phyloP scores from a whole-genome alignment of 176 grass and related monocot genomes.

The Cocos nucifera region DNA sequence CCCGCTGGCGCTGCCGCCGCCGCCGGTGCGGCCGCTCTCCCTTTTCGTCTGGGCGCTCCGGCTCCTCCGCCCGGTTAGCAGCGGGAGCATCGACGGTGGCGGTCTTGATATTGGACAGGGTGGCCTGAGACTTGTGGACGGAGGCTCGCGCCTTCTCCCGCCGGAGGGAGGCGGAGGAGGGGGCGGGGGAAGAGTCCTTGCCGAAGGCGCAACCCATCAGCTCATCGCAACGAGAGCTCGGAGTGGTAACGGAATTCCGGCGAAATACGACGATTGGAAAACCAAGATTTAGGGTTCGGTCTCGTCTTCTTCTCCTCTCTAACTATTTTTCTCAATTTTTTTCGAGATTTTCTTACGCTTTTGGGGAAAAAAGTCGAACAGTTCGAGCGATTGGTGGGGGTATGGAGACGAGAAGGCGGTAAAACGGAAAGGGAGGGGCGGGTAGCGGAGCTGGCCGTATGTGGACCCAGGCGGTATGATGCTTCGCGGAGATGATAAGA shows the following conservation, averaged over 20 bases:
- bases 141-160: not conserved
- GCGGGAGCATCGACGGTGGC: not conserved
- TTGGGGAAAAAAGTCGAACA: not conserved
- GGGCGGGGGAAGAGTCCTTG: not conserved
- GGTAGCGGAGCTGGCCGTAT: not conserved
- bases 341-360: not conserved
- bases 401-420: not conserved
- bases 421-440: not conserved
- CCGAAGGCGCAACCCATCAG: slow-evolving; percentile 7
- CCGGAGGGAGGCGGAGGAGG: not conserved
- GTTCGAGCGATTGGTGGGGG: not conserved
- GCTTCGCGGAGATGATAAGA: not conserved
- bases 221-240: not conserved
- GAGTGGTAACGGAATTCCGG: too few species aligned
- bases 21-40: not conserved
- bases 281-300: not conserved
- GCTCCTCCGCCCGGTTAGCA: not conserved
- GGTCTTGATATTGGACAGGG: not conserved
- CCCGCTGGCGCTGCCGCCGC: not conserved
- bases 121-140: not conserved
- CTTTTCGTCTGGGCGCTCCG: not conserved
- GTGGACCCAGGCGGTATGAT: not conserved
- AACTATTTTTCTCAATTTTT: not conserved
- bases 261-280: not conserved
- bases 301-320: not conserved